A percentile compares a stretch with the other conserved stretches of the same genome.
Conservation (phyloP, 352 stramenopile species). For the Phytopythium boreale region DNA sequence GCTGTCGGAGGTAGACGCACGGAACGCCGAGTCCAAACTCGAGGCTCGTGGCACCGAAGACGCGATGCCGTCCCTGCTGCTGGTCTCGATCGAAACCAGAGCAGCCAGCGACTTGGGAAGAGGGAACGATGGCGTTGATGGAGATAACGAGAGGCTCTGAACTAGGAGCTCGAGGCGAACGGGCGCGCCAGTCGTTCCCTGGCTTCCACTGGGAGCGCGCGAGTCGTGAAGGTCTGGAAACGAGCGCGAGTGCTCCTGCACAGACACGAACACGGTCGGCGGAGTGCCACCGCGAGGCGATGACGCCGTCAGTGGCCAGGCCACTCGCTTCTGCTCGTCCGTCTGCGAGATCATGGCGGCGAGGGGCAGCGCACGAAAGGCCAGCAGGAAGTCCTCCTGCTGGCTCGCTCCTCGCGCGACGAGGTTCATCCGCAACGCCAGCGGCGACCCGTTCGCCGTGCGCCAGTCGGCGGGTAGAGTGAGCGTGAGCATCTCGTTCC, state of each 20-base stretch:
- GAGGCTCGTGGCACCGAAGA: neutral
- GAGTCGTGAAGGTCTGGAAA: neutral
- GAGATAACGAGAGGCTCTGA: conserved; percentile 11
- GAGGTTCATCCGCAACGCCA: conserved; percentile 48
- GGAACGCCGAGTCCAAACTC: neutral
- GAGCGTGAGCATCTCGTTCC: conserved; percentile 71
- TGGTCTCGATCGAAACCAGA: neutral
- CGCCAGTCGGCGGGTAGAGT: conserved; percentile 44
- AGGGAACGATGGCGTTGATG: neutral
- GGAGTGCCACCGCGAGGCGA: neutral
- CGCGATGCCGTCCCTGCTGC: neutral
- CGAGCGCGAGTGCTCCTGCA: conserved; percentile 12
- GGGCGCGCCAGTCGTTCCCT: neutral
- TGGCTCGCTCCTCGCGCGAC: conserved; percentile 56
- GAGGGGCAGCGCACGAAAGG: conserved; percentile 26
- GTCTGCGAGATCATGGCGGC: conserved; percentile 12
- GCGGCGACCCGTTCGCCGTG: neutral
- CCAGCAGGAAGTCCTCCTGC: conserved; percentile 60
- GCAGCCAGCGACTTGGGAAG: neutral
- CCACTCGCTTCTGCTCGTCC: conserved; percentile 22
- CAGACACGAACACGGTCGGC: conserved; percentile 14
- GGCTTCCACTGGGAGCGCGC: neutral
- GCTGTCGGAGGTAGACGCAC: neutral
- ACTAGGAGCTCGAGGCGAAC: conserved; percentile 20
- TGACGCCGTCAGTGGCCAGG: conserved; percentile 18